Conservation (phyloP, 2,329 filamentous ascomycete genomes). For the Penicillium palitans region DNA sequence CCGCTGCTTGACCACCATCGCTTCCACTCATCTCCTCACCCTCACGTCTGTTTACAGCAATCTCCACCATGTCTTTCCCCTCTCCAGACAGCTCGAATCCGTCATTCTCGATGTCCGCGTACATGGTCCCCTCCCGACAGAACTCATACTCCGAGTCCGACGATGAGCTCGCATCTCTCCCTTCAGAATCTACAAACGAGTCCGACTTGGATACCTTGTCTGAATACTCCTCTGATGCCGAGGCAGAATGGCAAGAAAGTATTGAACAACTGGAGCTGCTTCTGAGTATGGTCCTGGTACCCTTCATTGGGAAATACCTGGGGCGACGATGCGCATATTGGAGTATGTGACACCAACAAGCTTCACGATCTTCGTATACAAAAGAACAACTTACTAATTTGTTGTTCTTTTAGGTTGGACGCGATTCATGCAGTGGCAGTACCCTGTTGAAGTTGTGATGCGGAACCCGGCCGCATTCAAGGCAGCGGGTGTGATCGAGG, state of each 20-base stretch:
- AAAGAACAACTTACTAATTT: slow-evolving; percentile 8
- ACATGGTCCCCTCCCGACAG: slow-evolving; percentile 40
- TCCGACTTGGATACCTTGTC: slow-evolving; percentile 49
- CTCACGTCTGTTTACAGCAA: not conserved
- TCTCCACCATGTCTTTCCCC: slow-evolving; percentile 32
- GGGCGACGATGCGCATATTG: slow-evolving; percentile 94
- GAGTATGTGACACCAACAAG: slow-evolving; percentile 59
- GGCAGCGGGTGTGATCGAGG: slow-evolving; percentile 63
- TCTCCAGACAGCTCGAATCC: slow-evolving; percentile 33
- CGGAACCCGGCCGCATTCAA: slow-evolving; percentile 64
- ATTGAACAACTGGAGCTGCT: slow-evolving; percentile 91
- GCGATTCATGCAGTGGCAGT: slow-evolving; percentile 92
- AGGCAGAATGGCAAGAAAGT: slow-evolving; percentile 92
- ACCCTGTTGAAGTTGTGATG: slow-evolving; percentile 71
- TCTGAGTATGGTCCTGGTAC: slow-evolving; percentile 90
- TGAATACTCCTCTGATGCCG: slow-evolving; percentile 73
- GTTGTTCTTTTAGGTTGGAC: slow-evolving; percentile 68
- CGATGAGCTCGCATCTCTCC: slow-evolving; percentile 47
- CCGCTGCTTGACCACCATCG: slow-evolving; percentile 33
- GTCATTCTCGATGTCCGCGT: slow-evolving; percentile 42
- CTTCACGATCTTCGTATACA: not conserved
- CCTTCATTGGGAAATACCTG: slow-evolving; percentile 91
- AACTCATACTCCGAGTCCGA: slow-evolving; percentile 33
- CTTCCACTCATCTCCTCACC: slow-evolving; percentile 8
- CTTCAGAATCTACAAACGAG: slow-evolving; percentile 40